A percentile compares a stretch with the other conserved stretches of the same genome.
These are phyloP conservation scores for Penicillium brevicompactum DNA, from an alignment of 2,329 filamentous ascomycete species.

Conservation along the genomic window DNA sequence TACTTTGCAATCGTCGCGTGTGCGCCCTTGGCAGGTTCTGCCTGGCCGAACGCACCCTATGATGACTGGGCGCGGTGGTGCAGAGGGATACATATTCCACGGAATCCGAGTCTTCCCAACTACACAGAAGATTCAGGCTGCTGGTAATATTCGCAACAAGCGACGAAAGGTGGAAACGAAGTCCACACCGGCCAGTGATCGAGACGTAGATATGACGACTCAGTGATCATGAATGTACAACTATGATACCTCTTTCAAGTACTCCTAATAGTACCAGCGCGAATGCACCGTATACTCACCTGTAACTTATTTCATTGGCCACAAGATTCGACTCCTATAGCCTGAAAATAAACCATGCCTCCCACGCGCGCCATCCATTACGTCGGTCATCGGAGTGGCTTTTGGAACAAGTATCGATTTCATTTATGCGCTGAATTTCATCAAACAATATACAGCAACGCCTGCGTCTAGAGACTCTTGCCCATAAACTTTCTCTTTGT, in stretches of 20 bases:
- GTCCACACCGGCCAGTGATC: constrained; percentile 26
- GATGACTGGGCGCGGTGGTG: constrained; percentile 86
- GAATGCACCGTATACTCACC: constrained; percentile 15
- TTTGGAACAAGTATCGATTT: constrained; percentile 15
- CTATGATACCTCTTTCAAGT: constrained; percentile 1
- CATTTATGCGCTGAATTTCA: constrained; percentile 30
- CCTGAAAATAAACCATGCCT: neutral
- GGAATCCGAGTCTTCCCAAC: constrained; percentile 79
- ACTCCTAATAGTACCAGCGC: neutral
- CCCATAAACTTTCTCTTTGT: constrained; percentile 99
- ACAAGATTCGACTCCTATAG: neutral
- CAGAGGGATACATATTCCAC: constrained; percentile 89
- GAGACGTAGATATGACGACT: constrained; percentile 35
- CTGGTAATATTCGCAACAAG: constrained; percentile 71
- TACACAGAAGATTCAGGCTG: constrained; percentile 76
- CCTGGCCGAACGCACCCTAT: constrained; percentile 89
- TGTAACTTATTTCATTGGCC: neutral
- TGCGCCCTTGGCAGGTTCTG: constrained; percentile 84
- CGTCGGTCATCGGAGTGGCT: neutral
- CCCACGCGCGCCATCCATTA: neutral
- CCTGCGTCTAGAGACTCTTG: constrained; percentile 68
- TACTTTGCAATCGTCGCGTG: constrained; percentile 76
- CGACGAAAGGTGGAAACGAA: constrained; percentile 62
- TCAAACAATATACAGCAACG: constrained; percentile 27
- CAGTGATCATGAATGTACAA: constrained; percentile 12